These are phyloP conservation scores for Neostapfia colusana DNA, from an alignment of 176 grass and related monocot species.

Conservation along the genomic window DNA sequence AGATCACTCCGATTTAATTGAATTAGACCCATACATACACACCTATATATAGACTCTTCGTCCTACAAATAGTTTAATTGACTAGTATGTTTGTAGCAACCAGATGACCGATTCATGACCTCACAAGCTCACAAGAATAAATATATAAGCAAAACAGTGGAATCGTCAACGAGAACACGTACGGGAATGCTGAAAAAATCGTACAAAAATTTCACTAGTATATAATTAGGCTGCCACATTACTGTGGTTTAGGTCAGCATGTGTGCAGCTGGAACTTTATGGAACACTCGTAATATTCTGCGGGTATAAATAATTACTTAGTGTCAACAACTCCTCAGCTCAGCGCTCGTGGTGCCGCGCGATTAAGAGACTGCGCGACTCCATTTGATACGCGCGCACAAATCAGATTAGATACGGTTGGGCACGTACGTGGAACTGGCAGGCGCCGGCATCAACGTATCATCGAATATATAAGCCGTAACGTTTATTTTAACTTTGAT, in stretches of 20 bases:
- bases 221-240: background rate
- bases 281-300: constrained; percentile 8
- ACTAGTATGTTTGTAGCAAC: background rate
- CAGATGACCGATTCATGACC: background rate
- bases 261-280: constrained; percentile 19
- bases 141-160: background rate
- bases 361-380: background rate
- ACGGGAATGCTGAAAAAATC: too few relatives aligned
- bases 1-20: background rate
- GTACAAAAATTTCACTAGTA: too few relatives aligned
- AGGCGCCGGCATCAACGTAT: background rate
- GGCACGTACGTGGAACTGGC: background rate
- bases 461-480: background rate
- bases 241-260: background rate
- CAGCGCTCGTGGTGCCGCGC: constrained; percentile 20
- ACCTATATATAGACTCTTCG: background rate
- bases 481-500: background rate
- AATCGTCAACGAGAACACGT: background rate
- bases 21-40: background rate
- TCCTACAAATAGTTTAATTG: background rate
- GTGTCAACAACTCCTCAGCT: constrained; percentile 2
- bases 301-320: background rate
- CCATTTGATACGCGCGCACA: background rate
- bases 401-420: background rate
- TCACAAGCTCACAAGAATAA: background rate